Conservation (phyloP, 768 basidiomycete species). For the Podaxis pistillaris region DNA sequence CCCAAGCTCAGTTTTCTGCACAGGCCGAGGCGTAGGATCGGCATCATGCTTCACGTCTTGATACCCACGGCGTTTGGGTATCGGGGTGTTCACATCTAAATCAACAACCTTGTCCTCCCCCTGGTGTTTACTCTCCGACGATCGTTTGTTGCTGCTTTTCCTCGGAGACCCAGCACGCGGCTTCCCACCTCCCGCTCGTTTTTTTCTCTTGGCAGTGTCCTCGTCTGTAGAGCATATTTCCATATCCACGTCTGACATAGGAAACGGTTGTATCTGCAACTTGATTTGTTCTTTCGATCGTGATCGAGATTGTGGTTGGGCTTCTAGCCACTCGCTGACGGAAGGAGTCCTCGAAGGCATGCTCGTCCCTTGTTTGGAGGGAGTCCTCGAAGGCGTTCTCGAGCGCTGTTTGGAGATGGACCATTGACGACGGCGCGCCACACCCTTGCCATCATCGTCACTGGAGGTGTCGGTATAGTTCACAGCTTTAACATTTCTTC, state of each 20-base stretch:
- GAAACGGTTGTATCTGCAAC: background rate
- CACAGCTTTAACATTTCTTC: background rate
- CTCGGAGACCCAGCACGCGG: background rate
- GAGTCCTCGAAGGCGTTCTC: background rate
- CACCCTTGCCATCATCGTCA: background rate
- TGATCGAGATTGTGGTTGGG: too few species aligned
- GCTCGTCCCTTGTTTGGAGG: too few species aligned
- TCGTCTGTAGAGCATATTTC: slow-evolving; percentile 1
- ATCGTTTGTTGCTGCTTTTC: background rate
- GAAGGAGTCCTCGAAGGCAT: background rate
- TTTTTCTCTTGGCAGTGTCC: background rate
- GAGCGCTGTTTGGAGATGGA: background rate
- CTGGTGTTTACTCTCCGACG: background rate
- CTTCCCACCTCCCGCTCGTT: background rate
- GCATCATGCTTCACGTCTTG: background rate
- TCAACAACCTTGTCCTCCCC: background rate
- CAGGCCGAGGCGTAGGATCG: slow-evolving; percentile 3
- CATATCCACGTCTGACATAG: background rate
- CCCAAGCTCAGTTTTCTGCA: background rate
- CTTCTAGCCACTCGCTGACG: background rate
- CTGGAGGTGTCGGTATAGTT: slow-evolving; percentile 2
- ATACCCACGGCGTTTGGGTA: background rate
- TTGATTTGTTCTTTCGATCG: background rate
- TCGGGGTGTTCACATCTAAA: slow-evolving; percentile 2
- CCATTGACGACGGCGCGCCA: too few species aligned